Conservation (phyloP, 345 rosid genomes). For the Mallotus nudiflorus region DNA sequence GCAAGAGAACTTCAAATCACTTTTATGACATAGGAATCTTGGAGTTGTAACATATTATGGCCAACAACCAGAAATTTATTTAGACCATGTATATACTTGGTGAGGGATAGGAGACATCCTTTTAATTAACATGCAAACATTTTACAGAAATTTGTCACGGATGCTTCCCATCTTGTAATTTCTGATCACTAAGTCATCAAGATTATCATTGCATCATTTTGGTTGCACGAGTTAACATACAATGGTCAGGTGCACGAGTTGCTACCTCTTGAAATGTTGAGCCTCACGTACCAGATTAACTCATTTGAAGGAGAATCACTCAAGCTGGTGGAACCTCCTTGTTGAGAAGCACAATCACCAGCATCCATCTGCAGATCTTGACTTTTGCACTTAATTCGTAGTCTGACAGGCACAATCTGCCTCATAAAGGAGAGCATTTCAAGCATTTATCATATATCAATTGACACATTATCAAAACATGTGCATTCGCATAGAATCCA, state of each 20-base stretch:
- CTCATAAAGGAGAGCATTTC: not conserved
- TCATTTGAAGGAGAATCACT: constrained; percentile 42
- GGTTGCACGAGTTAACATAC: not conserved
- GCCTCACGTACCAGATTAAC: constrained; percentile 62
- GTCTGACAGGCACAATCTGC: constrained; percentile 63
- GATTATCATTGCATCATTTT: not conserved
- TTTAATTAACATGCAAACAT: not conserved
- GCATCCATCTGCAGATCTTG: constrained; percentile 31
- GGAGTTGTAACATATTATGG: not conserved
- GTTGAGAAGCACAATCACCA: constrained; percentile 29
- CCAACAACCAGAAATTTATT: not conserved
- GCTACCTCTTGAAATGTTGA: not conserved
- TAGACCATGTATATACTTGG: no score
- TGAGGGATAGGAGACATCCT: no score
- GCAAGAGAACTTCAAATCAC: constrained; percentile 9
- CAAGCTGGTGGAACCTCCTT: constrained; percentile 25
- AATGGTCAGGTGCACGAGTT: constrained; percentile 10
- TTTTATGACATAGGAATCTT: not conserved
- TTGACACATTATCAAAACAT: not conserved
- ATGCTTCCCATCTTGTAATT: not conserved
- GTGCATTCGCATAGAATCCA: not conserved
- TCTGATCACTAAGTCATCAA: not conserved
- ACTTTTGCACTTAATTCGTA: constrained; percentile 61
- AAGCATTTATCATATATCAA: not conserved
- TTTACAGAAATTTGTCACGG: not conserved